phyloP scores from a whole-genome alignment of 2,329 filamentous ascomycete species.

The Plenodomus lindquistii region DNA sequence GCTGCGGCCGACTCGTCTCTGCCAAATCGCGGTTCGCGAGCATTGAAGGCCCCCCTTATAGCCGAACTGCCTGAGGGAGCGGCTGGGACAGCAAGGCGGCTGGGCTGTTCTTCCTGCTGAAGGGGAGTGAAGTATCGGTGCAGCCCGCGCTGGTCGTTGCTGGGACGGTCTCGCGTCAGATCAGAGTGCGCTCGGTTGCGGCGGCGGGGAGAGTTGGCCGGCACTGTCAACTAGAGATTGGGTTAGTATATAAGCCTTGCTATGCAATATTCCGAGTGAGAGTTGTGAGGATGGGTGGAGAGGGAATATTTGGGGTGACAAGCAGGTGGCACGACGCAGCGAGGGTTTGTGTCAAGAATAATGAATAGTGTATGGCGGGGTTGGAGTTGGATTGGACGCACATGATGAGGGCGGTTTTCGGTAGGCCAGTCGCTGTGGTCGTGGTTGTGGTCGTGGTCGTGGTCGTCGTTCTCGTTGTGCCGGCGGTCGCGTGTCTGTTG shows the following conservation, averaged over 20 bases:
- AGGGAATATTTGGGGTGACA: too few relatives aligned
- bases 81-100: neutral
- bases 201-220: neutral
- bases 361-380: too few relatives aligned
- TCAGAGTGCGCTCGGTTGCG: slow-evolving; percentile 3
- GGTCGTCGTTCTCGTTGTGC: slow-evolving; percentile 5
- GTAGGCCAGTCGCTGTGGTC: too few relatives aligned
- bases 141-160: neutral
- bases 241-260: too few relatives aligned
- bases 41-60: slow-evolving; percentile 1
- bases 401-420: too few relatives aligned
- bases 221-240: neutral
- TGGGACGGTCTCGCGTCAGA: neutral
- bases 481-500: slow-evolving; percentile 2
- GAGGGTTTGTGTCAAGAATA: too few relatives aligned
- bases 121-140: neutral
- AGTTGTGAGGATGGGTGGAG: too few relatives aligned
- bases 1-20: slow-evolving; percentile 4
- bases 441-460: too few relatives aligned
- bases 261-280: too few relatives aligned
- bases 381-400: too few relatives aligned
- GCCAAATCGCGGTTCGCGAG: slow-evolving; percentile 1
- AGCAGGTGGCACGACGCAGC: too few relatives aligned
- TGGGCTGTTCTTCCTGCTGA: neutral
- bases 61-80: neutral